Evolutionary conservation across 805 yeast species (phyloP), one percentile per base, ranked within the genome.

Genomic region (Metschnikowia noctiluminum): DNA sequence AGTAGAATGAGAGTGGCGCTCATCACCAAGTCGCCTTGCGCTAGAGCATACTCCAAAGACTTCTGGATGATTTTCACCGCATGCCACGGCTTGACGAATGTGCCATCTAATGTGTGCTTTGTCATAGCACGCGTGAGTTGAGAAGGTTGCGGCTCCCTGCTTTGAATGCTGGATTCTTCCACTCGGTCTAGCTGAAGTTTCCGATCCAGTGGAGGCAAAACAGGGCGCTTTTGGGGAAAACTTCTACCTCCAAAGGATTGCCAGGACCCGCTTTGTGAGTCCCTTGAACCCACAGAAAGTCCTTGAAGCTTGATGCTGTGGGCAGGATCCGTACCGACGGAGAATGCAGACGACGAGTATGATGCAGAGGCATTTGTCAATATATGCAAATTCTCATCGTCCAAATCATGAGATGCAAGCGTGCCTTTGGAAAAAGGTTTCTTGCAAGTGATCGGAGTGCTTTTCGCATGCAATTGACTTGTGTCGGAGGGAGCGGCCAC

Each of bases 11-110:
- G 55, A 0, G 85, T 74, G 6, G 86, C 76, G 51, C 84, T 73
- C 74, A 82, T 69, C 12, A 83, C 68, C 14, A 84, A 58, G 60
- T 87, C 89, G 1, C 92, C 92, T 54, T 83, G 86, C 8, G 63
- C 63, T 6, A 77, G 61, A 38, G 85, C 78, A 63, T 78, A 83
- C 21, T 74, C 74, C n/a, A 80, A 63, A 0, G 82, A 80, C 54
- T 79, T 70, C 41, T 66, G 58, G 10, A 87, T 68, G 48, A 87
- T 61, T 41, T 62, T 66, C 7, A 70, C 65, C 2, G 85, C 77
- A 14, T 73, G 69, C 87, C 90, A 87, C 0, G 91, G 89, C 30
- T 54, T 54, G 35, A 44, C 38, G 27, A 39, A 31, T 9, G 45
- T 44, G 15, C 40, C 43, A 12, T 40, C 46, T 6, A n/a, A 42